Base-by-base conservation (phyloP, 179 eudicot genomes). In the Nepenthes alata region DNA sequence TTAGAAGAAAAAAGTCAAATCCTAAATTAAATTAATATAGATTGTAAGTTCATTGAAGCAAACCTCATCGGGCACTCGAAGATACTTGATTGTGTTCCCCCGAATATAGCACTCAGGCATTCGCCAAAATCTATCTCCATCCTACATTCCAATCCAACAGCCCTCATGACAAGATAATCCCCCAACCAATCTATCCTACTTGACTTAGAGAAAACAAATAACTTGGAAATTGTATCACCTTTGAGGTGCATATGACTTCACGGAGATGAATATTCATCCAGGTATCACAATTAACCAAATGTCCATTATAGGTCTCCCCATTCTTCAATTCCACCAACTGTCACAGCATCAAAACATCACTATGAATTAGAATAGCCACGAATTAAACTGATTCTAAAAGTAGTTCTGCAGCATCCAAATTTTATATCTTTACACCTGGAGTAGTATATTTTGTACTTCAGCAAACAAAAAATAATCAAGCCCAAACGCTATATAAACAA, bases 241-340 rank as follows among this genome's bases (percentile, higher is more conserved):
- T 85, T 51, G 95, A 89, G 55, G 97, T 87, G 75, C 97, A 89
- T 37, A 87, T 89, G 52, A 89, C 97, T 83, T 89, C 97, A 55
- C 93, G 95, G 54, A 87, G 97, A 74, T 89, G 97, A 55, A 89
- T 89, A 64, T 89, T 89, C 97, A 89, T 89, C 95, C 97, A 89
- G 47, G 97, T 79, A 80, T 89, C 97, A 75, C 97, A 89, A 56
- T 87, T 85, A 37, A 89, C 97, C 85, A 89, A 63, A 73, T 87
- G 95, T 47, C 97, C 97, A 64, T 89, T 87, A 71, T 89, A 89
- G 6, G 97, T 89, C 74, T 89, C 95, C 35, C 95, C 93, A 77
- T 89, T 89, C 80, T 89, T 89, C 75, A 89, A 81, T 61, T 89
- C 97, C 83, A 89, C 97, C 87, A 89, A 72, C 97, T 89, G 71